phyloP scores from a whole-genome alignment of 345 rosid species.

The Erodium maritimum region DNA sequence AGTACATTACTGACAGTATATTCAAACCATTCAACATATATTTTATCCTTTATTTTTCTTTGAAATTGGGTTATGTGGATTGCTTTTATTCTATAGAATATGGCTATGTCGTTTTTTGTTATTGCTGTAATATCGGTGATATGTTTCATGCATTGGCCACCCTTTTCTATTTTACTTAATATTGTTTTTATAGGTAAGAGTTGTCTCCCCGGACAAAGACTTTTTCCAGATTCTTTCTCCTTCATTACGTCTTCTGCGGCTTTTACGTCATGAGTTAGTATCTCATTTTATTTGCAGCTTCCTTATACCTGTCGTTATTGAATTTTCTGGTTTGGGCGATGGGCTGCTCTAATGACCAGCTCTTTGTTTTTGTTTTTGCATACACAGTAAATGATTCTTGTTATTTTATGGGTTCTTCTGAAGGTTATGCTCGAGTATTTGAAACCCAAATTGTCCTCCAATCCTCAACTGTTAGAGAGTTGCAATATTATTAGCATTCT shows the following conservation, averaged over 20 bases:
- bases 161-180: background rate
- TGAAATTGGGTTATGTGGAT: background rate
- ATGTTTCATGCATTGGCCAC: background rate
- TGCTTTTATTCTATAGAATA: background rate
- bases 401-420: background rate
- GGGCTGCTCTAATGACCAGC: background rate
- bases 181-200: slow-evolving; percentile 54
- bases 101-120: background rate
- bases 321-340: background rate
- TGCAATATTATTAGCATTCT: background rate
- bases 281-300: slow-evolving; percentile 4
- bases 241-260: slow-evolving; percentile 79
- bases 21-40: background rate
- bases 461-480: background rate
- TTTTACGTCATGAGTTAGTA: slow-evolving; percentile 77
- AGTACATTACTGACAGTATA: no score
- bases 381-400: no score
- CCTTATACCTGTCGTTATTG: background rate
- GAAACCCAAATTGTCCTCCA: no score
- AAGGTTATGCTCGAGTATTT: background rate
- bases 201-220: slow-evolving; percentile 98
- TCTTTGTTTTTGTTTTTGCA: background rate
- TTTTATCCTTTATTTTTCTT: no score
- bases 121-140: background rate
- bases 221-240: slow-evolving; percentile 96